Evolutionary conservation across 78 protist genomes (phyloP).

Genomic region (Acrasis kona): DNA sequence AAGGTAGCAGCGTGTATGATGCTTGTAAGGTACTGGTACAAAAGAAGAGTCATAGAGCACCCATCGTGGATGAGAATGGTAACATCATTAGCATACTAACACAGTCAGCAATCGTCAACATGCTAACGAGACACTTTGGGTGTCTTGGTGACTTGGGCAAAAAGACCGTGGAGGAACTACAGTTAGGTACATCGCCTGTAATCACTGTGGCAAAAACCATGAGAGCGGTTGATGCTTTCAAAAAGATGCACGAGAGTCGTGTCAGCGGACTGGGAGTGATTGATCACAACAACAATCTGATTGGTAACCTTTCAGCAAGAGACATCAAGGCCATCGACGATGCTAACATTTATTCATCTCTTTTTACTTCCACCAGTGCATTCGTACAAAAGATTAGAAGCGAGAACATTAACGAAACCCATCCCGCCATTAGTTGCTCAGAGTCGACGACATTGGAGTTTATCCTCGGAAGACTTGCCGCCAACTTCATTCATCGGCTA

Average conservation of each 20-base stretch:
- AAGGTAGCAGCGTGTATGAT: neutral
- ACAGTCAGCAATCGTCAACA: neutral
- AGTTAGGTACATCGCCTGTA: neutral
- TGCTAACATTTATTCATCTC: neutral
- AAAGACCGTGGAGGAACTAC: neutral
- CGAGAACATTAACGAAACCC: neutral
- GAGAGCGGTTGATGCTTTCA: neutral
- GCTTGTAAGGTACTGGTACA: neutral
- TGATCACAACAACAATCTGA: neutral
- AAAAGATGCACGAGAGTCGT: neutral
- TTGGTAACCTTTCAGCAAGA: neutral
- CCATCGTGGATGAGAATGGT: neutral
- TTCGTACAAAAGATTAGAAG: neutral
- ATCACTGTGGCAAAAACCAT: neutral
- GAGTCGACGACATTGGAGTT: neutral
- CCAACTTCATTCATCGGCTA: neutral
- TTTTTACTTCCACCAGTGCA: neutral
- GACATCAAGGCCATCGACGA: neutral
- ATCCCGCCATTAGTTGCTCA: neutral
- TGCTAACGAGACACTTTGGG: neutral
- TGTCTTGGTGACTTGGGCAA: neutral
- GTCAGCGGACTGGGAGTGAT: neutral
- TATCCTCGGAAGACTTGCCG: neutral
- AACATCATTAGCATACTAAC: neutral
- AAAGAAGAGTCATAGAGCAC: neutral